phyloP scores from a whole-genome alignment of 2,329 filamentous ascomycete genomes.

The Cercospora zeae-maydis region DNA sequence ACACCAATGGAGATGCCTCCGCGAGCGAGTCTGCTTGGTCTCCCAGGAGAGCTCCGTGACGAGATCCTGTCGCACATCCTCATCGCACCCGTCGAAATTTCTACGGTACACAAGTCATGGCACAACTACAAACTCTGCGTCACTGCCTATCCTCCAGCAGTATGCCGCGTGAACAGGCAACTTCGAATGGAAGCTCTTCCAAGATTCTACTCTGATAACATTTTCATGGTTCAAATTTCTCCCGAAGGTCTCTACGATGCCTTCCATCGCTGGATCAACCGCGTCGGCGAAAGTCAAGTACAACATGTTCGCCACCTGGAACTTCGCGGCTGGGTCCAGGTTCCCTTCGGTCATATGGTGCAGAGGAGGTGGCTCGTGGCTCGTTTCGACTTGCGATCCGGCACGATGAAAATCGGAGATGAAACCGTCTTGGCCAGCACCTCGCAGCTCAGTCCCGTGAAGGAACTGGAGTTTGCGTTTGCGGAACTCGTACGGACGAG shows the following conservation, averaged over 20 bases:
- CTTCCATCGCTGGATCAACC: slow-evolving; percentile 20
- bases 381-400: slow-evolving; percentile 24
- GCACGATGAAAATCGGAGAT: slow-evolving; percentile 12
- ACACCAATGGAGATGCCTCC: not conserved
- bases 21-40: slow-evolving; percentile 20
- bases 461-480: slow-evolving; percentile 20
- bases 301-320: slow-evolving; percentile 19
- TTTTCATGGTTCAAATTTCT: slow-evolving; percentile 27
- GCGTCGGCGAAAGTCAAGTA: slow-evolving; percentile 24
- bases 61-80: slow-evolving; percentile 25
- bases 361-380: slow-evolving; percentile 21
- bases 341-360: slow-evolving; percentile 28
- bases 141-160: slow-evolving; percentile 22
- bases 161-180: slow-evolving; percentile 24
- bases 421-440: not conserved
- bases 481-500: slow-evolving; percentile 12
- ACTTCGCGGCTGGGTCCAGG: slow-evolving; percentile 26
- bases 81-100: slow-evolving; percentile 24
- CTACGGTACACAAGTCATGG: slow-evolving; percentile 23
- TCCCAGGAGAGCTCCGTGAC: slow-evolving; percentile 30
- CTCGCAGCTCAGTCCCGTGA: slow-evolving; percentile 7
- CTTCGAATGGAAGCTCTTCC: slow-evolving; percentile 25
- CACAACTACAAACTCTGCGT: slow-evolving; percentile 18
- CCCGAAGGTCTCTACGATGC: slow-evolving; percentile 21
- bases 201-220: slow-evolving; percentile 27